These are phyloP conservation scores for Meripilus lineatus DNA, from an alignment of 1,284 basidiomycete species.

Conservation along the genomic window DNA sequence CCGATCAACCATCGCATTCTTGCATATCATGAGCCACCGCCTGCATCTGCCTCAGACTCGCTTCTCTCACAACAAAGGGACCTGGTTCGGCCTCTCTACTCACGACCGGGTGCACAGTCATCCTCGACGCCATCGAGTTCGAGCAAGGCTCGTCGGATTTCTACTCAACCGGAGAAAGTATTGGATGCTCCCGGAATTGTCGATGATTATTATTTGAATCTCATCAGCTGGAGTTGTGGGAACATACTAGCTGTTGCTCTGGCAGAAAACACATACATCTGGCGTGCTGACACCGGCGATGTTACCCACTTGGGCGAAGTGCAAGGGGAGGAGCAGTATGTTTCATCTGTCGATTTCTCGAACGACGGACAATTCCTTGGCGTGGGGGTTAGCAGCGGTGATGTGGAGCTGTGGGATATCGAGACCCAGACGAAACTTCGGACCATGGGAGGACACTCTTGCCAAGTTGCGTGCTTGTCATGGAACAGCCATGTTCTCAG, in stretches of 20 bases:
- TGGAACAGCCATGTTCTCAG: conserved; percentile 86
- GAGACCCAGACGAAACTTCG: conserved; percentile 78
- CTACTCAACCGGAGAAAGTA: conserved; percentile 84
- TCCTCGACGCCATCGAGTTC: conserved; percentile 58
- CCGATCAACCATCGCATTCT: conserved; percentile 71
- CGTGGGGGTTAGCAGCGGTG: conserved; percentile 80
- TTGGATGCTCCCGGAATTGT: conserved; percentile 94
- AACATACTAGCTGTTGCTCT: conserved; percentile 90
- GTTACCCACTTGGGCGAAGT: conserved; percentile 78
- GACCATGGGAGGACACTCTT: conserved; percentile 83
- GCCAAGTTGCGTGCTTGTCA: conserved; percentile 75
- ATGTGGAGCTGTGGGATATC: conserved; percentile 96
- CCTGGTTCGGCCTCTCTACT: conserved; percentile 67
- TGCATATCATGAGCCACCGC: conserved; percentile 75
- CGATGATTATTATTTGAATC: conserved; percentile 97
- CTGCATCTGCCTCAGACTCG: conserved; percentile 60
- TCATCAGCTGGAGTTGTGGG: conserved; percentile 84
- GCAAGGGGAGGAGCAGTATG: conserved; percentile 68
- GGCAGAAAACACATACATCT: conserved; percentile 80
- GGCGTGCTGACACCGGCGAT: conserved; percentile 88
- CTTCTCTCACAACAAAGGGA: conserved; percentile 70
- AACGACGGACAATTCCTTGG: conserved; percentile 86
- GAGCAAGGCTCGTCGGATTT: conserved; percentile 72
- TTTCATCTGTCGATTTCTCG: conserved; percentile 83
- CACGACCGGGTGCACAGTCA: conserved; percentile 55